These are phyloP conservation scores for Fusarium verticillioides DNA, from an alignment of 2,329 filamentous ascomycete species.

Conservation along the genomic window DNA sequence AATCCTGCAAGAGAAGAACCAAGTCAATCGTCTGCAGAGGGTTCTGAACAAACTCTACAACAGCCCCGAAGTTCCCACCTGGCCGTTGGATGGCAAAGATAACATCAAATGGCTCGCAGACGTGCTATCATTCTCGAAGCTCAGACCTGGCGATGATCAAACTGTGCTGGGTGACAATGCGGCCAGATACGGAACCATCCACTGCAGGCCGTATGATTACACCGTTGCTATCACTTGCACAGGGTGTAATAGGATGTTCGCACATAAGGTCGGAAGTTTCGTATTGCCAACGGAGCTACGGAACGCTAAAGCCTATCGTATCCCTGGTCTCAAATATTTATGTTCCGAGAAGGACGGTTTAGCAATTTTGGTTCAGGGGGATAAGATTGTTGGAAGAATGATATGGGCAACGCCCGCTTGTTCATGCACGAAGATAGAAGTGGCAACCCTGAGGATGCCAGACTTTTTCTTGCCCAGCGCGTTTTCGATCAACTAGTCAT, in stretches of 20 bases:
- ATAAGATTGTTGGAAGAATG: not conserved
- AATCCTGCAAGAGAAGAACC: not conserved
- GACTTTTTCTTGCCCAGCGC: not conserved
- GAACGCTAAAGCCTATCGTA: not conserved
- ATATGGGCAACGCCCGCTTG: not conserved
- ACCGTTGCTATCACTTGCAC: not conserved
- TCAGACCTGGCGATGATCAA: accelerated
- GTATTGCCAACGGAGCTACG: not conserved
- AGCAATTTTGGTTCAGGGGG: not conserved
- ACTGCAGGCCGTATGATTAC: not conserved
- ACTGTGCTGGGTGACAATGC: not conserved
- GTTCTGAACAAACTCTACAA: not conserved
- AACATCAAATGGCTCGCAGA: not conserved
- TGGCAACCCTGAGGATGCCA: not conserved
- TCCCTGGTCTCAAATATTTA: not conserved
- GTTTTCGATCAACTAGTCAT: not conserved
- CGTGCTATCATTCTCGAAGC: not conserved
- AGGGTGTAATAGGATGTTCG: not conserved
- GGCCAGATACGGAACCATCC: not conserved
- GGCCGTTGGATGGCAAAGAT: not conserved
- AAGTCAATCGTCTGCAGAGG: not conserved
- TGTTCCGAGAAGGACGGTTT: not conserved
- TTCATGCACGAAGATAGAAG: not conserved
- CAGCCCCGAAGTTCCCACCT: not conserved
- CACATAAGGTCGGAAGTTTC: not conserved